Conservation (phyloP, 2,329 filamentous ascomycete species). For the Cyclaneusma minus region DNA sequence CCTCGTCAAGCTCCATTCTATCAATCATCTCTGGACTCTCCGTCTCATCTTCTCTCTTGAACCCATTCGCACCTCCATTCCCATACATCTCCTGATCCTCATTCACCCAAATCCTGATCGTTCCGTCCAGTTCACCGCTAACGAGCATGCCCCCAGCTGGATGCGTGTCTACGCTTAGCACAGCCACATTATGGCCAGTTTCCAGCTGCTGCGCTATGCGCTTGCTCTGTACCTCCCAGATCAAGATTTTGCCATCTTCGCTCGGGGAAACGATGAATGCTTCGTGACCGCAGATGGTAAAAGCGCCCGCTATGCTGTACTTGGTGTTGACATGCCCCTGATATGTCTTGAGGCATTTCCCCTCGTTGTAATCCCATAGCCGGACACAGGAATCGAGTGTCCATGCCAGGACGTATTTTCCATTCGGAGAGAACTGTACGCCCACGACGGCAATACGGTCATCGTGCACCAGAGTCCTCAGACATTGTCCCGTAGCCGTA, state of each 20-base stretch:
- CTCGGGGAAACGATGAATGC: constrained; percentile 67
- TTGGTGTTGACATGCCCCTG: constrained; percentile 77
- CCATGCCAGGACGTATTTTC: constrained; percentile 81
- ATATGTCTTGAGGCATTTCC: constrained; percentile 90
- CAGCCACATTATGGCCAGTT: constrained; percentile 37
- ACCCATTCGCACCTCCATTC: too few species aligned
- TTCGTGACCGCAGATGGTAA: constrained; percentile 47
- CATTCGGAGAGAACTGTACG: constrained; percentile 88
- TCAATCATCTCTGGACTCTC: too few species aligned
- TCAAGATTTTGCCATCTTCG: constrained; percentile 70
- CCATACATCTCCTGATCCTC: constrained; percentile 13
- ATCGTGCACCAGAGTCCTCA: constrained; percentile 89
- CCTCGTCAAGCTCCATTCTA: too few species aligned
- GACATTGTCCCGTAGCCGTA: constrained; percentile 83
- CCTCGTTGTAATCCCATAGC: constrained; percentile 89
- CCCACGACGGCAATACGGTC: constrained; percentile 83
- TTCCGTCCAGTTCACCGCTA: constrained; percentile 46
- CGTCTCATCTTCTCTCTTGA: too few species aligned
- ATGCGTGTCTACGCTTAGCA: constrained; percentile 52
- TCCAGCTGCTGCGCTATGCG: constrained; percentile 55
- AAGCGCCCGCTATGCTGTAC: constrained; percentile 74
- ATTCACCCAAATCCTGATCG: constrained; percentile 45
- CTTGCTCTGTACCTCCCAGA: constrained; percentile 87
- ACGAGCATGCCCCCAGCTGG: constrained; percentile 34
- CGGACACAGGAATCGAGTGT: constrained; percentile 82